phyloP scores from a whole-genome alignment of 1,284 basidiomycete genomes.

The Coriolopsis trogii region DNA sequence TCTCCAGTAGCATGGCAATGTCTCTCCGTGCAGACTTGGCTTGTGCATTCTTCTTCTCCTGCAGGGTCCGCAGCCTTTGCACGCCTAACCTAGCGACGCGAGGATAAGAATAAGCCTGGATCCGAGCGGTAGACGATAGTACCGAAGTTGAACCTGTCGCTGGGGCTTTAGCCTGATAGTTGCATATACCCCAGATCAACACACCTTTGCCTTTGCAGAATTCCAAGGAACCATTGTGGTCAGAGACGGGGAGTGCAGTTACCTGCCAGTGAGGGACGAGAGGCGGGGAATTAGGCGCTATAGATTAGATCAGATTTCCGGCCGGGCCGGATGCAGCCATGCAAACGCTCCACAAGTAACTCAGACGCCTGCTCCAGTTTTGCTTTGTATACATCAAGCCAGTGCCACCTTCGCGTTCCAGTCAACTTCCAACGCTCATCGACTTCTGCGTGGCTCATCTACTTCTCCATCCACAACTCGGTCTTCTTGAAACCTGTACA shows the following conservation, averaged over 20 bases:
- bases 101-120: slow-evolving; percentile 24
- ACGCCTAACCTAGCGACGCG: slow-evolving; percentile 72
- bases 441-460: no score
- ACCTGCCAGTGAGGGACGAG: not conserved
- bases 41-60: slow-evolving; percentile 93
- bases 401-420: no score
- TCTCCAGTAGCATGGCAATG: slow-evolving; percentile 79
- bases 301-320: slow-evolving; percentile 1
- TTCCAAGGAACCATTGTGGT: slow-evolving; percentile 65
- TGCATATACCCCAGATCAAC: not conserved
- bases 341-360: no score
- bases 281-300: not conserved
- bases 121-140: slow-evolving; percentile 25
- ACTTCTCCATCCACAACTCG: no score
- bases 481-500: no score
- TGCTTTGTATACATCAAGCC: no score
- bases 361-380: no score
- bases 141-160: slow-evolving; percentile 69
- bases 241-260: not conserved
- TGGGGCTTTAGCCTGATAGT: not conserved
- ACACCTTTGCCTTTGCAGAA: slow-evolving; percentile 71
- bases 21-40: slow-evolving; percentile 84
- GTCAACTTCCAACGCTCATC: no score
- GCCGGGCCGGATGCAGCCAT: no score
- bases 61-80: slow-evolving; percentile 86